Percentiles rank a stretch among this genome's conserved stretches.
Conservation (phyloP, 352 stramenopile species). For the Hyphochytrium catenoides region DNA sequence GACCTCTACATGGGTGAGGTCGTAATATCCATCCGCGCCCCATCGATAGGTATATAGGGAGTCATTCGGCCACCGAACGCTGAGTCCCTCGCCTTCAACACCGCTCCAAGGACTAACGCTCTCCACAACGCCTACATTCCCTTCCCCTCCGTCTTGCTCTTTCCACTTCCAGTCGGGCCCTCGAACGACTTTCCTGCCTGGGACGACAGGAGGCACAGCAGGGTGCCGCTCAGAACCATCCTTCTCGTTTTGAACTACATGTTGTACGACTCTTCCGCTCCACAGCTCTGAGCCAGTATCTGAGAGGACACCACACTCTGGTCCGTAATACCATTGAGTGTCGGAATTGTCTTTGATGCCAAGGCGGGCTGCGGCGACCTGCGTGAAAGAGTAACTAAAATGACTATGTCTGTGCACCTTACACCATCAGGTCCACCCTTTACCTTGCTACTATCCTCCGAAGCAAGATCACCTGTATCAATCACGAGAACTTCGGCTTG, state of each 20-base stretch:
- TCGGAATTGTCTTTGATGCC: slow-evolving; percentile 36
- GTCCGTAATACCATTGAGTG: slow-evolving; percentile 28
- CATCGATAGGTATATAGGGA: slow-evolving; percentile 63
- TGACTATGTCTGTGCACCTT: too few species aligned
- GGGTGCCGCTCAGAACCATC: slow-evolving; percentile 7
- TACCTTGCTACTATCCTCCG: too few species aligned
- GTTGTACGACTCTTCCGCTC: slow-evolving; percentile 46
- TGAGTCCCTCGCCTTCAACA: slow-evolving; percentile 63
- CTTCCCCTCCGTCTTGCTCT: slow-evolving; percentile 60
- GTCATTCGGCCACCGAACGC: slow-evolving; percentile 60
- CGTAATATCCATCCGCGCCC: slow-evolving; percentile 59
- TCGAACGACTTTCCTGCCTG: slow-evolving; percentile 58
- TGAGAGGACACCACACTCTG: slow-evolving; percentile 37
- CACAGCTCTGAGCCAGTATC: slow-evolving; percentile 36
- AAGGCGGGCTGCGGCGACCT: too few species aligned
- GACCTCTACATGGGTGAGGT: slow-evolving; percentile 54
- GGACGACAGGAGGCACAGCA: slow-evolving; percentile 18
- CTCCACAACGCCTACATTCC: slow-evolving; percentile 46
- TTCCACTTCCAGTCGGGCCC: slow-evolving; percentile 68
- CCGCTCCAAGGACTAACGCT: slow-evolving; percentile 60
- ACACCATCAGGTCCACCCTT: too few species aligned
- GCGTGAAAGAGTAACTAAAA: too few species aligned
- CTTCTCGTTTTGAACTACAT: slow-evolving; percentile 13
- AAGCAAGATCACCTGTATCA: too few species aligned
- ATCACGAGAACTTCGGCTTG: too few species aligned